Evolutionary conservation across 1,284 basidiomycete genomes (phyloP).

Genomic region (Boletus smithii): DNA sequence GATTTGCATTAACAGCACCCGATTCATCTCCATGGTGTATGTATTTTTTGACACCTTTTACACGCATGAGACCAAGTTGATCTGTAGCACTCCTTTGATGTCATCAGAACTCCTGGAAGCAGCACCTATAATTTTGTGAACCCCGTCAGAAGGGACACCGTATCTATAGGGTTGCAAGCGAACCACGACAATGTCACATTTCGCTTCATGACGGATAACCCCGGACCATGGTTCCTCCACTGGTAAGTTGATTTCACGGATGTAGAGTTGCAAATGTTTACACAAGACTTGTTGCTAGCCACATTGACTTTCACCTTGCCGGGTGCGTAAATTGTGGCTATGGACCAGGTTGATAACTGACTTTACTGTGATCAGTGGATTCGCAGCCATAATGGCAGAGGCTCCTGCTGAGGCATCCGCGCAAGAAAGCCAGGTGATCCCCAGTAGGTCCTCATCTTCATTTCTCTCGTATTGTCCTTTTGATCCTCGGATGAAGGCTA

Average conservation of each 20-base stretch:
- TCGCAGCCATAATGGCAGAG: slow-evolving; percentile 37
- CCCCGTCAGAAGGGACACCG: slow-evolving; percentile 30
- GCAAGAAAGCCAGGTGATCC: too few relatives aligned
- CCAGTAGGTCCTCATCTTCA: too few relatives aligned
- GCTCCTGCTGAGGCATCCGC: too few relatives aligned
- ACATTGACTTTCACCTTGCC: slow-evolving; percentile 40
- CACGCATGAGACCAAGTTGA: not conserved
- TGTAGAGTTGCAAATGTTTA: not conserved
- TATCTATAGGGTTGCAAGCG: slow-evolving; percentile 13
- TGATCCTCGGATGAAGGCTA: too few relatives aligned
- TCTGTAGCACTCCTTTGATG: slow-evolving; percentile 26
- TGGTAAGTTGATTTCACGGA: slow-evolving; percentile 31
- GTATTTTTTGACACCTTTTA: slow-evolving; percentile 1
- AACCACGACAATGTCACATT: slow-evolving; percentile 42
- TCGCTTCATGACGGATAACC: slow-evolving; percentile 45
- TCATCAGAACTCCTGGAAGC: slow-evolving; percentile 24
- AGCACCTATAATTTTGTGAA: slow-evolving; percentile 23
- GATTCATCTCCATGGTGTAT: slow-evolving; percentile 37
- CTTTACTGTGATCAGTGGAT: slow-evolving; percentile 23
- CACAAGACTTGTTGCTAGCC: slow-evolving; percentile 28
- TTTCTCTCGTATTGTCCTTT: too few relatives aligned
- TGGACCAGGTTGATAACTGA: too few relatives aligned
- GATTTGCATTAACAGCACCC: too few relatives aligned
- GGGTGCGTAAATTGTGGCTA: slow-evolving; percentile 25
- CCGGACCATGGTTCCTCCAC: slow-evolving; percentile 49